Conservation (phyloP, 2,329 filamentous ascomycete genomes). For the Orbilia brochopaga region DNA sequence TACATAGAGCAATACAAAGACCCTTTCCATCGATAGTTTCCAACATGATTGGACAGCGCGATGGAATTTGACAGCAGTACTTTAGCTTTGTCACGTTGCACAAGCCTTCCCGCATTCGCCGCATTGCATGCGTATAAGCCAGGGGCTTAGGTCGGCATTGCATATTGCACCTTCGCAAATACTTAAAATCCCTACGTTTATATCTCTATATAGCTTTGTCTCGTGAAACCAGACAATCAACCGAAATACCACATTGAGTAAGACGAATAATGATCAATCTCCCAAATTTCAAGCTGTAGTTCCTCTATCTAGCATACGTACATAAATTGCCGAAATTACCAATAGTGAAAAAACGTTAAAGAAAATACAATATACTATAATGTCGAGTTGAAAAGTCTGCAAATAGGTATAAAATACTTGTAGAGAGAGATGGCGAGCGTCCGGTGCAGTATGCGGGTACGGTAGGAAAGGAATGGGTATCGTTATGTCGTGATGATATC, state of each 20-base stretch:
- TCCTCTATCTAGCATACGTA: neutral
- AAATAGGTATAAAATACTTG: neutral
- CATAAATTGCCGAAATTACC: neutral
- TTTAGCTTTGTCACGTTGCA: no score
- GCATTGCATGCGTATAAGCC: no score
- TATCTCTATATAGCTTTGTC: neutral
- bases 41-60: no score
- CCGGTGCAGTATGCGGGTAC: neutral
- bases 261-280: no score
- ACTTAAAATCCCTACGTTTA: no score
- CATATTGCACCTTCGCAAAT: no score
- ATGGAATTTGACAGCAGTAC: no score
- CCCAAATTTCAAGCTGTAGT: neutral
- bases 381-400: neutral
- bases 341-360: neutral
- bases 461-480: constrained; percentile 22
- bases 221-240: neutral
- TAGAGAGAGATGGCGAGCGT: neutral
- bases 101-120: no score
- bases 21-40: no score
- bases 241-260: no score
- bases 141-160: no score
- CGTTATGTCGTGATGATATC: constrained; percentile 34
- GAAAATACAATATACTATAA: neutral
- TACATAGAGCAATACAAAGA: no score